phyloP scores from a whole-genome alignment of 2,329 filamentous ascomycete species.

The Knoxdaviesia capensis region DNA sequence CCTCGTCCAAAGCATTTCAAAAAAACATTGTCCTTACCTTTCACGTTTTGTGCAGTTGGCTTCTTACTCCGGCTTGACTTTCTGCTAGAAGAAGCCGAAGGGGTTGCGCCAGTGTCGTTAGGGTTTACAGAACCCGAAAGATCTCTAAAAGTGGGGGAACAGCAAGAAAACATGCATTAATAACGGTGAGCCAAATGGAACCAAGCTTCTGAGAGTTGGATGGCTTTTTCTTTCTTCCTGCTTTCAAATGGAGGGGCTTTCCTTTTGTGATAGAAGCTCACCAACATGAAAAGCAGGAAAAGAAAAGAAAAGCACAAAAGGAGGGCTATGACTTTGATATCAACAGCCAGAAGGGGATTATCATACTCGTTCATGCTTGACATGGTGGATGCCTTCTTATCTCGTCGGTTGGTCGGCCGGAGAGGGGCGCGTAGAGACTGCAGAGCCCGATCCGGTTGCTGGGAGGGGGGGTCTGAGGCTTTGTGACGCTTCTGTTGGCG shows the following conservation, averaged over 20 bases:
- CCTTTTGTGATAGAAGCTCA: too few relatives aligned
- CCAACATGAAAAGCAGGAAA: too few relatives aligned
- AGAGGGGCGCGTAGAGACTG: not conserved
- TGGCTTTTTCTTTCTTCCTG: too few relatives aligned
- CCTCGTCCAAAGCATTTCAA: too few relatives aligned
- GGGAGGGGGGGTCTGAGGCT: slow-evolving; percentile 1
- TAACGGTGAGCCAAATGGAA: too few relatives aligned
- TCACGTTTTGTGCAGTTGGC: slow-evolving; percentile 2
- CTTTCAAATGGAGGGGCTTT: too few relatives aligned
- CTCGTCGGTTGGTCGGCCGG: slow-evolving; percentile 1
- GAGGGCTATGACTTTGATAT: too few relatives aligned
- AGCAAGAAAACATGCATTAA: too few relatives aligned
- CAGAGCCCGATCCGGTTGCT: slow-evolving; percentile 1
- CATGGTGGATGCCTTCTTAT: slow-evolving; percentile 34
- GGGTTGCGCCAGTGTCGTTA: slow-evolving; percentile 29
- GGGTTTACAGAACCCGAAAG: slow-evolving; percentile 38
- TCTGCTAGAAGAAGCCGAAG: slow-evolving; percentile 46
- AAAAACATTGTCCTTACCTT: too few relatives aligned
- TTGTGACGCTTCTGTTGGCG: slow-evolving; percentile 11
- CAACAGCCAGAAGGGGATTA: not conserved
- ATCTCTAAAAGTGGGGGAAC: slow-evolving; percentile 5
- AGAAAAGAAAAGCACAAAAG: too few relatives aligned
- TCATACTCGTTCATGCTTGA: slow-evolving; percentile 46
- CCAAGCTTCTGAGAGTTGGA: too few relatives aligned
- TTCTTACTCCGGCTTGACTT: slow-evolving; percentile 59